A percentile compares a stretch with the other conserved stretches of the same genome.
These are phyloP conservation scores for Bromus sterilis DNA, from an alignment of 176 grass and related monocot species.

Conservation along the genomic window DNA sequence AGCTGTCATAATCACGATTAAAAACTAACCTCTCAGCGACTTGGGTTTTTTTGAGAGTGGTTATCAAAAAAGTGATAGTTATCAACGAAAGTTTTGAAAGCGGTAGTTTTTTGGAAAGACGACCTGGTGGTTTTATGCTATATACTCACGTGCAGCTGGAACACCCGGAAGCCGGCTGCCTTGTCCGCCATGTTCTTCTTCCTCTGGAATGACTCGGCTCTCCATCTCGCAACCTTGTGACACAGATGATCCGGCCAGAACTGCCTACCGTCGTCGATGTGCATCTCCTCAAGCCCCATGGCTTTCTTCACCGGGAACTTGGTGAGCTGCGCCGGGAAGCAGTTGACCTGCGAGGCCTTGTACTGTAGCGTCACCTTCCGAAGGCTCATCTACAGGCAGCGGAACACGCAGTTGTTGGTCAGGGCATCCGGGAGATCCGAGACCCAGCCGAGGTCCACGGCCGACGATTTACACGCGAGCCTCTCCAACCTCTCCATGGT, in stretches of 20 bases:
- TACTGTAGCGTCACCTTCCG: neutral
- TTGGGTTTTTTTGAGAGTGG: too few relatives aligned
- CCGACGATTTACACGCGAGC: neutral
- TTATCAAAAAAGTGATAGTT: too few relatives aligned
- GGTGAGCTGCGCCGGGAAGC: neutral
- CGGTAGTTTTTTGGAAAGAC: too few relatives aligned
- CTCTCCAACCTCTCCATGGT: neutral
- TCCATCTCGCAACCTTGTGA: neutral
- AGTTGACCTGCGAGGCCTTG: neutral
- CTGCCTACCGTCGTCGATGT: neutral
- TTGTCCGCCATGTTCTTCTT: neutral
- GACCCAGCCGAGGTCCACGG: neutral
- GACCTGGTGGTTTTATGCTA: too few relatives aligned
- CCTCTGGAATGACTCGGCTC: neutral
- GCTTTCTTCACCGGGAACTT: neutral
- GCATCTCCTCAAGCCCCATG: neutral
- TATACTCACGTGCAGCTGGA: neutral
- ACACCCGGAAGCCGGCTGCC: neutral
- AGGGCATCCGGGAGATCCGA: neutral
- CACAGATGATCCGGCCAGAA: neutral
- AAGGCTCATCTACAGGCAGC: neutral
- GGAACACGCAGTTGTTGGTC: neutral
- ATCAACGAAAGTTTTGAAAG: too few relatives aligned
- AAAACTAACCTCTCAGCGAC: too few relatives aligned
- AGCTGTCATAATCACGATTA: too few relatives aligned